Evolutionary conservation across 2,329 filamentous ascomycete species (phyloP).

Genomic region (Conoideocrella luteorostrata): DNA sequence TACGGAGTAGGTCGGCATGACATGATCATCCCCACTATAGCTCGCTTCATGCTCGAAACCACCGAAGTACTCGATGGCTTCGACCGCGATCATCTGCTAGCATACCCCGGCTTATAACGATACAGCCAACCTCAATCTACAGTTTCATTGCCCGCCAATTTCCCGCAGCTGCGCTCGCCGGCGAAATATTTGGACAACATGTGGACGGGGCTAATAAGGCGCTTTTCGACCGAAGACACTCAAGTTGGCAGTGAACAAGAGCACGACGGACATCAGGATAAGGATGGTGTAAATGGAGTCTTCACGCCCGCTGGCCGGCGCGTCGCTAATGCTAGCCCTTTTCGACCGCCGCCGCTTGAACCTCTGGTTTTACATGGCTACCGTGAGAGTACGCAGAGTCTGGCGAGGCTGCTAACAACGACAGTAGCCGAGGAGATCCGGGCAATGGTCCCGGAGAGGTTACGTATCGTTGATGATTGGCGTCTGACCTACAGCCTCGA

Average conservation of each 20-base stretch:
- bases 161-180: not conserved
- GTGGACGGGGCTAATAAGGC: constrained; percentile 60
- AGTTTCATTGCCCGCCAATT: not conserved
- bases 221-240: constrained; percentile 49
- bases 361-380: constrained; percentile 68
- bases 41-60: not conserved
- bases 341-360: constrained; percentile 83
- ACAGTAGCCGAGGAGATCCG: constrained; percentile 88
- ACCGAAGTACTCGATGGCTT: constrained; percentile 2
- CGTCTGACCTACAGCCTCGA: constrained; percentile 81
- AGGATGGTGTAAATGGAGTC: constrained; percentile 49
- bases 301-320: constrained; percentile 49
- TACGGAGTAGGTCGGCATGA: not conserved
- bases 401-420: constrained; percentile 60
- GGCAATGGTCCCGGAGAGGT: constrained; percentile 74
- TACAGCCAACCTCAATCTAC: not conserved
- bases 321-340: constrained; percentile 53
- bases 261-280: constrained; percentile 14
- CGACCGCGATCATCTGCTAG: not conserved
- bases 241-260: constrained; percentile 23
- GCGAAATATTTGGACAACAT: constrained; percentile 27
- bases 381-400: constrained; percentile 48
- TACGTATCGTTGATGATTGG: constrained; percentile 87
- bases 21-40: constrained; percentile 5
- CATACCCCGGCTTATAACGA: not conserved